Evolutionary conservation across 805 yeast genomes (phyloP).

Genomic region (Babjeviella inositovora): DNA sequence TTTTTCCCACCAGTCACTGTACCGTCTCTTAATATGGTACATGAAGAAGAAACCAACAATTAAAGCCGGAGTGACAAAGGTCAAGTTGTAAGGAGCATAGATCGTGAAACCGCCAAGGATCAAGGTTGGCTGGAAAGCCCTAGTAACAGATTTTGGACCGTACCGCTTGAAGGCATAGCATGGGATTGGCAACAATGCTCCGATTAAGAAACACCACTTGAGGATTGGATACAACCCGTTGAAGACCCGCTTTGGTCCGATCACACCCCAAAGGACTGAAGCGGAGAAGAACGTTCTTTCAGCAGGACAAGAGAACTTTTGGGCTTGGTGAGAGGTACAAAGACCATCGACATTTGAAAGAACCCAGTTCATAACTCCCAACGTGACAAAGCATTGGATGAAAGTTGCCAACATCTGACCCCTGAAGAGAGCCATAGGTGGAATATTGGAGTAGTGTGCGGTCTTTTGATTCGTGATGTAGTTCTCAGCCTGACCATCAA

Average conservation of each 20-base stretch:
- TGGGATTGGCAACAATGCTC: constrained; percentile 4
- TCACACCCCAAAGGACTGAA: constrained; percentile 1
- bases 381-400: constrained; percentile 10
- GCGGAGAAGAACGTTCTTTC: constrained; percentile 1
- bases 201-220: constrained; percentile 23
- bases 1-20: constrained; percentile 40
- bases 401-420: constrained; percentile 17
- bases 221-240: constrained; percentile 20
- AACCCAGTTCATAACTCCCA: constrained; percentile 17
- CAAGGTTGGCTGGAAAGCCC: constrained; percentile 21
- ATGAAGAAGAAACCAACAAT: constrained; percentile 15
- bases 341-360: constrained; percentile 12
- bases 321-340: constrained; percentile 16
- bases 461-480: constrained; percentile 38
- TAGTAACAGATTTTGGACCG: not conserved
- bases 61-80: no score
- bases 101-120: constrained; percentile 22
- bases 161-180: not conserved
- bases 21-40: constrained; percentile 19
- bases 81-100: constrained; percentile 23
- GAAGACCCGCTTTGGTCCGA: constrained; percentile 1
- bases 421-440: constrained; percentile 42
- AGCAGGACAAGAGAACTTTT: constrained; percentile 7
- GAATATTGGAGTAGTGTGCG: constrained; percentile 42
- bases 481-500: constrained; percentile 48